Base-by-base conservation (phyloP, 805 yeast species). In the Lipomyces mesembrius region DNA sequence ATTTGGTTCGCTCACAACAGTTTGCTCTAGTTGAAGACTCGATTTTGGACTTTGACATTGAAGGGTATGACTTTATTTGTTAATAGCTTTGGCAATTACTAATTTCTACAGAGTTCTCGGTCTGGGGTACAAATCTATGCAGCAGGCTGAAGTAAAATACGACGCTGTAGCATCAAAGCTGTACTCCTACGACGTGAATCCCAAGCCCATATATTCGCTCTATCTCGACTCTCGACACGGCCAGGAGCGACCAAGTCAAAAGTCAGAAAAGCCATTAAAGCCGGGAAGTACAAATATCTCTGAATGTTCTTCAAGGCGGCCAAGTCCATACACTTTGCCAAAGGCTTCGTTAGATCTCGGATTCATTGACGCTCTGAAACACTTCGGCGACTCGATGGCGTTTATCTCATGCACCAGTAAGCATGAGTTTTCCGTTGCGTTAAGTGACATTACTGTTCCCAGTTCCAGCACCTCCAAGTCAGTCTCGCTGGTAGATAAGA, bases 1-100 rank as follows among this genome's bases (percentile, higher is more conserved):
- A 52, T 12, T 5, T 29, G 17, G 59, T 57, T 5, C 34, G 53
- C 8, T 34, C 43, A 32, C 67, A 62, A 34, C 59, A 43, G 14
- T 29, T 67, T 11, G 70, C 71, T 5, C 35, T 67, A 57, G 60
- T 67, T 11, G 71, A 67, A 43, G 62, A 66, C 11, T 65, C 70
- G 32, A 22, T 67, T 22, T 57, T 67, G 14, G 71, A 67, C 22
- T 67, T 67, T 49, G 71, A 67, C 32, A 54, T 67, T 39, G 62
- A 66, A 27, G 71, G 63, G 55, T 52, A 52, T 17, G 55, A 25
- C 17, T 52, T 25, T 52, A 22, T 25, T 22, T 12, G 20, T 52
- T 32, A 11, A 9, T 1, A 1, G 27, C 4, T 27, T 35, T 14
- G 34, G 25, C 17, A 1, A 6, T 22, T 14, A 53, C 60, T 22